Evolutionary conservation across 345 rosid genomes (phyloP).

Genomic region (Geranium brycei): DNA sequence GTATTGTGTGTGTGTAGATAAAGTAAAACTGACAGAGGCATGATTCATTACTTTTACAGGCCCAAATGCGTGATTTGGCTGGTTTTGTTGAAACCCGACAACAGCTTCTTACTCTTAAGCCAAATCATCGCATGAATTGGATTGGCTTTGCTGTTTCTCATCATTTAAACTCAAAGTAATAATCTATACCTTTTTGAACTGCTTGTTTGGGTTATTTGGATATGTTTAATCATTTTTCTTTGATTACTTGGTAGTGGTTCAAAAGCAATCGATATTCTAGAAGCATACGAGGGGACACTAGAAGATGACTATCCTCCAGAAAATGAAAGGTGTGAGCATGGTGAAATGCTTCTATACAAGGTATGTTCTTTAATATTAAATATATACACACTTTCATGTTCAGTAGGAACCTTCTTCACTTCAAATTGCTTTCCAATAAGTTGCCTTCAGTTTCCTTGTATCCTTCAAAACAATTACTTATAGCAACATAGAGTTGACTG

Average conservation of each 20-base stretch:
- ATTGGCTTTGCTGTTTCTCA: conserved; percentile 98
- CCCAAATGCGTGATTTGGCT: conserved; percentile 96
- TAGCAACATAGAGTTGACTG: no score
- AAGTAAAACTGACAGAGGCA: no score
- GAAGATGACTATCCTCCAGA: conserved; percentile 99
- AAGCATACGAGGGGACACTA: conserved; percentile 95
- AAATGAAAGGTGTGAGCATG: conserved; percentile 86
- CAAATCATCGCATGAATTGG: conserved; percentile 99
- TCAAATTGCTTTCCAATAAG: no score
- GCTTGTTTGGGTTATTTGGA: background rate
- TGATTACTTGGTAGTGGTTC: conserved; percentile 41
- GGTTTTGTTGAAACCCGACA: conserved; percentile 98
- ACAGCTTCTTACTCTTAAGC: conserved; percentile 79
- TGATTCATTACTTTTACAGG: conserved; percentile 34
- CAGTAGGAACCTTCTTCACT: no score
- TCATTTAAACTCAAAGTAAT: conserved; percentile 74
- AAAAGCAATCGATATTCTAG: conserved; percentile 95
- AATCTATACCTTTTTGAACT: conserved; percentile 7
- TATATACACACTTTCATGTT: no score
- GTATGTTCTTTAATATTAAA: conserved; percentile 18
- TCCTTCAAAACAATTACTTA: no score
- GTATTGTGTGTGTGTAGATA: no score
- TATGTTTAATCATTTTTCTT: background rate
- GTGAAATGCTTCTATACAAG: conserved; percentile 98
- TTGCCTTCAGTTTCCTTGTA: no score